These are phyloP conservation scores for Fusarium anthophilum DNA, from an alignment of 2,329 filamentous ascomycete species.

Conservation along the genomic window DNA sequence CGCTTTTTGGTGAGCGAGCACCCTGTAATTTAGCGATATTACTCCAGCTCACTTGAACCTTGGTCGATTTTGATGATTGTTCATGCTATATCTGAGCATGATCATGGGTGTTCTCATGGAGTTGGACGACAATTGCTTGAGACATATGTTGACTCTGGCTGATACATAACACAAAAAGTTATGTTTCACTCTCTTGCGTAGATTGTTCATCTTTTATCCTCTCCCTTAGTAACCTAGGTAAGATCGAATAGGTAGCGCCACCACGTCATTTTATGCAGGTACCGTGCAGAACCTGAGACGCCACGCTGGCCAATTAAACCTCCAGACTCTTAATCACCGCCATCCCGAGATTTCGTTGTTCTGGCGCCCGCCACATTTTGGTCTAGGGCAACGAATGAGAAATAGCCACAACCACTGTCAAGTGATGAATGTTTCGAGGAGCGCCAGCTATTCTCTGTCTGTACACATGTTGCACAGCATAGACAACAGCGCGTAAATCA, in stretches of 20 bases:
- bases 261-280: constrained; percentile 43
- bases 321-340: constrained; percentile 1
- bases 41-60: neutral
- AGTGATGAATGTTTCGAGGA: constrained; percentile 1
- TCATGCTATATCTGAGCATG: constrained; percentile 6
- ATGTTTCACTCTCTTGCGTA: constrained; percentile 3
- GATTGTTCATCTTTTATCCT: neutral
- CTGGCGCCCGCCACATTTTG: constrained; percentile 32
- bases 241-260: constrained; percentile 13
- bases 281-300: constrained; percentile 47
- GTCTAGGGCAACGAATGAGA: constrained; percentile 12
- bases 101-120: constrained; percentile 2
- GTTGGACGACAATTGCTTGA: neutral
- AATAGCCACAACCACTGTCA: neutral
- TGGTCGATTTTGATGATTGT: constrained; percentile 9
- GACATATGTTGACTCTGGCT: neutral
- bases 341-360: constrained; percentile 26
- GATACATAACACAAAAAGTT: constrained; percentile 5
- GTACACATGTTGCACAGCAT: neutral
- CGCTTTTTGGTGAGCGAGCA: constrained; percentile 13
- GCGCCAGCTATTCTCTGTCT: neutral
- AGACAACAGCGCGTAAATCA: neutral
- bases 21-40: constrained; percentile 32
- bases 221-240: neutral
- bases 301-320: constrained; percentile 45